Evolutionary conservation across 352 stramenopile species (phyloP), one percentile per base, ranked within the genome.

Genomic region (Pythium insidiosum): DNA sequence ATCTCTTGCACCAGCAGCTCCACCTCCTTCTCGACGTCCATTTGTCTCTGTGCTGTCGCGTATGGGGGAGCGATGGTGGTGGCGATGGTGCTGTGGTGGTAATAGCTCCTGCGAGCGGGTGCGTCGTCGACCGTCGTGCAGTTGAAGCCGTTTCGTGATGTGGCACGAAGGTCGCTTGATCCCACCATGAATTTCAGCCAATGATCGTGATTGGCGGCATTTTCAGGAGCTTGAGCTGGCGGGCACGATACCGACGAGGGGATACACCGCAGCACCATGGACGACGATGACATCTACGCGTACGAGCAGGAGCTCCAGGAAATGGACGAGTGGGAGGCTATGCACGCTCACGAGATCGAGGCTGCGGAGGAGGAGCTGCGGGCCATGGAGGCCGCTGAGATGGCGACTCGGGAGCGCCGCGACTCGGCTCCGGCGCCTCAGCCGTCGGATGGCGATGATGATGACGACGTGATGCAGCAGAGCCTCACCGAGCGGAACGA

Each of bases 271-370:
- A n/a, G n/a, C n/a, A n/a, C n/a, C 37, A 86, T 80, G 60, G 66
- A 64, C 50, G 77, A 87, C 61, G 70, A 78, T 10, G 73, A 87
- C 33, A 64, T 86, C 43, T 83, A 79, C 36, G 73, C 77, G 58
- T 86, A 75, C 54, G 74, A 93, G 61, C 64, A 85, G 53, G 78
- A 92, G 61, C 52, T 88, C 30, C 43, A 77, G 22, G 73, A 81
- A 50, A 58, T 69, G 49, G 78, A 92, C 37, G 80, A 95, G 55
- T 94, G 81, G 81, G 81, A 93, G 41, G 49, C 57, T n/a, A 85
- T 88, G 66, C 75, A 90, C 30, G 68, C 61, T 16, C 64, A 85
- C 39, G 79, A 88, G 51, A 82, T 93, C 61, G 83, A 93, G 56
- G 76, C 74, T 6, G 69, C 62, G 0, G 66, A 88, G 39, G 79